phyloP scores from a whole-genome alignment of 2,329 filamentous ascomycete species.

The Apiospora phragmitis region DNA sequence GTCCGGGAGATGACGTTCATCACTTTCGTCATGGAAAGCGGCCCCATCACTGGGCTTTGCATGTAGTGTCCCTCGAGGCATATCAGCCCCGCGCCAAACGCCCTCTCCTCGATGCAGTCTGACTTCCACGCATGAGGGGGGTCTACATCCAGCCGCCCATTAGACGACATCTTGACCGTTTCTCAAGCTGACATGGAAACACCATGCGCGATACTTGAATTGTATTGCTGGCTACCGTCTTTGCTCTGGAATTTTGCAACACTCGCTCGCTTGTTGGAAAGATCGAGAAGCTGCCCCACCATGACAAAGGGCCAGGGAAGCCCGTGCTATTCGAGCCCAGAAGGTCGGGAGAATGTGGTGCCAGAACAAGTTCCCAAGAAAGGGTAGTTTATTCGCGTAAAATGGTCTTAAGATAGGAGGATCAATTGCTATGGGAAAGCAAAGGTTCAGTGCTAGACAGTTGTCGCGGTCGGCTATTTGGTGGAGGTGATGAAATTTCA shows the following conservation, averaged over 20 bases:
- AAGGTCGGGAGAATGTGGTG: background rate
- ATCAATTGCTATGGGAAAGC: background rate
- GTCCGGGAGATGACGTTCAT: constrained; percentile 60
- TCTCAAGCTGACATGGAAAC: background rate
- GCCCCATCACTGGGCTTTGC: constrained; percentile 56
- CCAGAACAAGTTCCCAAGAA: no score
- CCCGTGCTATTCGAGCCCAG: background rate
- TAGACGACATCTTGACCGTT: constrained; percentile 8
- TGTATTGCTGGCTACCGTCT: background rate
- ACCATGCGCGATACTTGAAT: background rate
- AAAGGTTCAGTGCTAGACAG: background rate
- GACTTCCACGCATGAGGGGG: constrained; percentile 25
- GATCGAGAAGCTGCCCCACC: background rate
- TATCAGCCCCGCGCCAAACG: constrained; percentile 60
- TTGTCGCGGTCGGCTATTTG: background rate
- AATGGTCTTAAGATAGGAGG: background rate
- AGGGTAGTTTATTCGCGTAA: background rate
- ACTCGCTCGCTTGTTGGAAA: background rate
- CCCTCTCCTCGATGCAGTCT: constrained; percentile 64
- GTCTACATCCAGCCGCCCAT: background rate
- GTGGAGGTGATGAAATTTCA: constrained; percentile 9
- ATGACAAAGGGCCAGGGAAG: background rate
- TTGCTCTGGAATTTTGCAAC: background rate
- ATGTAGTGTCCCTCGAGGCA: constrained; percentile 64
- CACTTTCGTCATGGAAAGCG: constrained; percentile 54